Evolutionary conservation across 306 rosid species (phyloP), one percentile per base, ranked within the genome.

Genomic region (Dryas alaskensis): DNA sequence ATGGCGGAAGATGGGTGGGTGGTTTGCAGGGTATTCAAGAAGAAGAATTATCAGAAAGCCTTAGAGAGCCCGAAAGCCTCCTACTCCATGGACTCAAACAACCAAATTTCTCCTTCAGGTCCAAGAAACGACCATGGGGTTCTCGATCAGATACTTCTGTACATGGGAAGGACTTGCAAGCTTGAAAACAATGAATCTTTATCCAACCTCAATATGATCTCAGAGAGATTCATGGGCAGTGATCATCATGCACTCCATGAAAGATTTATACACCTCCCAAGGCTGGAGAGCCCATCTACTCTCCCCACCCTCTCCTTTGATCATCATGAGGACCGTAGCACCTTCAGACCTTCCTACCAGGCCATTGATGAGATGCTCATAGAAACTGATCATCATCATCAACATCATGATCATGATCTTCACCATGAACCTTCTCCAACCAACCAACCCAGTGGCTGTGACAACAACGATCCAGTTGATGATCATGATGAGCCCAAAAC

Each of bases 101-200:
- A 16, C 69, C 72, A 78, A 9, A 10, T 76, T n/a, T 62, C 16
- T 12, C 75, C 63, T 31, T 31, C 37, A 0, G 74, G 61, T 40
- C 52, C 83, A 2, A 78, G 83, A 65, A 81, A 81, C 70, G 85
- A 86, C 37, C 37, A 31, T 5, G 87, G 73, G 3, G 90, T 83
- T 17, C 65, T 86, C 57, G 90, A 86, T 66, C 90, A 86, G 69
- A 86, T 86, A 46, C 86, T 86, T 12, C 50, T 67, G 60, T 86
- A 86, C 79, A 86, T 86, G 90, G 90, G 90, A 73, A 81, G 87
- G 48, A 83, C 78, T 73, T 83, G 90, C 78, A 86, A 86, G 84
- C 81, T 78, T 0, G 86, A 83, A 73, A 86, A 73, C 16, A 58
- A 59, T 43, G 80, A 84, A 37, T 67, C 83, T 4, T 53, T 77